These are phyloP conservation scores for Barnettozyma populi DNA, from an alignment of 805 yeast genomes.

Conservation along the genomic window DNA sequence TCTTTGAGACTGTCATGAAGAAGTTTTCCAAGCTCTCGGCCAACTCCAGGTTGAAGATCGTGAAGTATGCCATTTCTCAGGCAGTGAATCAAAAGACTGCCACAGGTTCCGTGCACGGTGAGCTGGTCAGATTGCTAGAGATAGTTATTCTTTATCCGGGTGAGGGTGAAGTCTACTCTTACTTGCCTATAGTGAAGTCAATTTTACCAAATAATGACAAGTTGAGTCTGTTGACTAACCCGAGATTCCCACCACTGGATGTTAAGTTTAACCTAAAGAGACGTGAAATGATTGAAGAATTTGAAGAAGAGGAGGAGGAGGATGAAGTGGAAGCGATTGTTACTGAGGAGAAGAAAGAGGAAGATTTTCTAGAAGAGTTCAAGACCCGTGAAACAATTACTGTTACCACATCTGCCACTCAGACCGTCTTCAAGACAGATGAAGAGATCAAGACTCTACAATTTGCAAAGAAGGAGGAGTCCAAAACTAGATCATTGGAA, in stretches of 20 bases:
- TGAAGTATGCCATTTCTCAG: constrained; percentile 37
- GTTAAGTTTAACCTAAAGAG: constrained; percentile 18
- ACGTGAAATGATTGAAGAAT: constrained; percentile 24
- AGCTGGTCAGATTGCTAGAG: constrained; percentile 38
- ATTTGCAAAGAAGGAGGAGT: constrained; percentile 15
- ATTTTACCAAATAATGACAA: constrained; percentile 44
- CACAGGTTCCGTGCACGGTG: constrained; percentile 24
- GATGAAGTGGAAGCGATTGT: constrained; percentile 15
- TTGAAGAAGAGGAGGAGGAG: constrained; percentile 24
- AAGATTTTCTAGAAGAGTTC: constrained; percentile 16
- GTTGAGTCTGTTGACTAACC: constrained; percentile 60
- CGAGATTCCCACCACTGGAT: constrained; percentile 57
- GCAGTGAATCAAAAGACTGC: constrained; percentile 28
- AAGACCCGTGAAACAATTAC: neutral
- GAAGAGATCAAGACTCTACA: constrained; percentile 21
- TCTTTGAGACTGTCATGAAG: constrained; percentile 44
- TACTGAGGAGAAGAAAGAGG: constrained; percentile 6
- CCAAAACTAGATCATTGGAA: constrained; percentile 19
- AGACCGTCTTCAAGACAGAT: constrained; percentile 19
- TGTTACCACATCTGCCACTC: neutral
- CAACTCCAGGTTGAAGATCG: constrained; percentile 57
- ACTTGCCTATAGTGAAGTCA: constrained; percentile 63
- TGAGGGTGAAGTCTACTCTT: constrained; percentile 47
- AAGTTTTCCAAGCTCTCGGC: constrained; percentile 49
- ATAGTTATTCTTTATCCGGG: constrained; percentile 67